A percentile compares a stretch with the other conserved stretches of the same genome.
Conservation (phyloP, 371 early-diverging fungal genomes). For the Syncephalastrum racemosum region DNA sequence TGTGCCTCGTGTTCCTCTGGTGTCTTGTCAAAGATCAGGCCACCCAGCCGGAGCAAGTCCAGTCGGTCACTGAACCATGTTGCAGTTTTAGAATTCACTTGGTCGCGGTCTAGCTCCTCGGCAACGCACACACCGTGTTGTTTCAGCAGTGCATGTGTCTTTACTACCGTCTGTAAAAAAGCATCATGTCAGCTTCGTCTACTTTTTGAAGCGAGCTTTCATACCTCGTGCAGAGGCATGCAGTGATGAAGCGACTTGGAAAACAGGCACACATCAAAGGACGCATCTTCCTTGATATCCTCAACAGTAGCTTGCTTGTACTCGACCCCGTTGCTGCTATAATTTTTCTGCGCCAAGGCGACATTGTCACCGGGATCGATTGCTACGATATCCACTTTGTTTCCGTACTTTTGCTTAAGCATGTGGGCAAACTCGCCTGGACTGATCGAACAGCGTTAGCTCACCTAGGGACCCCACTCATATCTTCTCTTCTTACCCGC, state of each 20-base stretch:
- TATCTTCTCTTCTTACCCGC: conserved; percentile 4
- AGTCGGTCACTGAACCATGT: conserved; percentile 4
- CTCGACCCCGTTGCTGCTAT: neutral
- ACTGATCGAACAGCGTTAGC: neutral
- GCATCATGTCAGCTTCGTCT: neutral
- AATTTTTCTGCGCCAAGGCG: neutral
- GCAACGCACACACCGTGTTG: conserved; percentile 3
- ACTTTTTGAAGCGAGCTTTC: too few relatives aligned
- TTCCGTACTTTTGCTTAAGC: conserved; percentile 5
- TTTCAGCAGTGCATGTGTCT: conserved; percentile 4
- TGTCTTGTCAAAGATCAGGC: too few relatives aligned
- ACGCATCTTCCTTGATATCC: conserved; percentile 3
- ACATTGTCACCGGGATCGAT: conserved; percentile 6
- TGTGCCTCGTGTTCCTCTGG: too few relatives aligned
- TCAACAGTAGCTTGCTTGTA: conserved; percentile 4
- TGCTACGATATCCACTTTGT: conserved; percentile 6
- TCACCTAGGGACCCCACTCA: neutral
- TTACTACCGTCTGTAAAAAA: conserved; percentile 2
- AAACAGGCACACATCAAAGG: conserved; percentile 8
- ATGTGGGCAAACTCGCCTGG: conserved; percentile 9
- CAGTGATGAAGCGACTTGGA: conserved; percentile 17
- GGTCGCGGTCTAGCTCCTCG: conserved; percentile 7
- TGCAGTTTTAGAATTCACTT: neutral
- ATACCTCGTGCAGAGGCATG: conserved; percentile 5
- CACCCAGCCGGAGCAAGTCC: neutral